phyloP scores from a whole-genome alignment of 1,139 yeast species.

The Diutina mesorugosa region DNA sequence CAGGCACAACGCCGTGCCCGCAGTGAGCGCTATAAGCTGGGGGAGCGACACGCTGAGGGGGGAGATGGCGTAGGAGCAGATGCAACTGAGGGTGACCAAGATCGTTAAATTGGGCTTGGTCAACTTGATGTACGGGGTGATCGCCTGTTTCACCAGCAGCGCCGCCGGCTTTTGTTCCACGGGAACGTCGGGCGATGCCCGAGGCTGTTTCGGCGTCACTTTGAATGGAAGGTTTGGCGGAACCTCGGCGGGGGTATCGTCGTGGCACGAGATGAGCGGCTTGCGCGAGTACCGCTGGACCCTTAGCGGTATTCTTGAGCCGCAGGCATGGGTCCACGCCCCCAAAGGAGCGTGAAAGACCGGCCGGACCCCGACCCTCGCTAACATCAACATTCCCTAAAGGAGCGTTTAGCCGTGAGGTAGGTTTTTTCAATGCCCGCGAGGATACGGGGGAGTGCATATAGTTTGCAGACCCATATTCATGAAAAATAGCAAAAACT shows the following conservation, averaged over 20 bases:
- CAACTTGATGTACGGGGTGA: constrained; percentile 55
- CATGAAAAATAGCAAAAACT: too few relatives aligned
- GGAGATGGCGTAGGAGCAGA: constrained; percentile 86
- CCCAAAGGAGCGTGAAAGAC: not conserved
- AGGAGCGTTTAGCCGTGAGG: not conserved
- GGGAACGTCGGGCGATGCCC: constrained; percentile 7
- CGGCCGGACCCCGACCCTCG: not conserved
- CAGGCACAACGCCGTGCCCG: constrained; percentile 80
- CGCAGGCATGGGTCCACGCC: not conserved
- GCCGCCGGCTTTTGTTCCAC: constrained; percentile 3
- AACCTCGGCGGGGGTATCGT: not conserved
- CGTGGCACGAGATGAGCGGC: constrained; percentile 1
- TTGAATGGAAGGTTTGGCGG: constrained; percentile 37
- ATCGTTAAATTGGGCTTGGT: constrained; percentile 85
- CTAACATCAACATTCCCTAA: not conserved
- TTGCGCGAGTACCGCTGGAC: not conserved
- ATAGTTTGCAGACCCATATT: not conserved
- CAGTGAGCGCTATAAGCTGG: constrained; percentile 57
- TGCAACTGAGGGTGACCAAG: constrained; percentile 79
- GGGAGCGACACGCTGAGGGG: constrained; percentile 67
- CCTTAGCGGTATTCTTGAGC: not conserved
- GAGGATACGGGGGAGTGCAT: not conserved
- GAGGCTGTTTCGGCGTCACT: constrained; percentile 26
- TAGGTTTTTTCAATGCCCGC: not conserved
- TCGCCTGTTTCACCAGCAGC: constrained; percentile 7